Evolutionary conservation across 495 filamentous ascomycete genomes (phyloP), one percentile per base, ranked within the genome.

Genomic region (Podospora didyma): DNA sequence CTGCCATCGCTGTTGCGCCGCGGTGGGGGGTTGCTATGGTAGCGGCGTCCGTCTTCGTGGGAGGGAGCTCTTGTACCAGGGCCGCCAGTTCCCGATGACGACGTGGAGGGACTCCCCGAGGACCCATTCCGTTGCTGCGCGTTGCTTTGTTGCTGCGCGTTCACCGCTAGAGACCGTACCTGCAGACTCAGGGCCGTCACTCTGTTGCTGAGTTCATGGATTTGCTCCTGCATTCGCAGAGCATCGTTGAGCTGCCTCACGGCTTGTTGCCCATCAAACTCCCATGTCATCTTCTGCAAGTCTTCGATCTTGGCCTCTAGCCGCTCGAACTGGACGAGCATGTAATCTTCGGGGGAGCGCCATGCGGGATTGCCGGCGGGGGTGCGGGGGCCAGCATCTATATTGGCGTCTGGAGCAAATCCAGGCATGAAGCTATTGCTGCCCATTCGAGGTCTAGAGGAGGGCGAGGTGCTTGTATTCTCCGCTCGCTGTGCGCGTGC

Each of bases 141-240:
- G 0, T 62, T 49, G 35, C 42, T 65, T 26, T 67, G 66, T 21
- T 68, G 58, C 51, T 65, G 61, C 20, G 63, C 51, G 35, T 74
- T 79, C 75, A 82, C 52, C 82, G 66, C 79, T 79, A 83, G 21
- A 73, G 39, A 42, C 39, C 39, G 70, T 14, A 80, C 77, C 54
- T 83, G 79, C 79, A 82, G 80, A 35, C 73, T 71, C 12, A 80
- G 66, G 11, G 79, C 74, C 9, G 75, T 74, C 39, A 80, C 69
- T n/a, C 68, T 77, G 61, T 73, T 80, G 34, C 71, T 69, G 26
- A 83, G 67, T 54, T 83, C 79, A n/a, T 69, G 69, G 2, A 83
- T 67, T 53, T 82, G 77, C 31, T 81, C 76, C 49, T 77, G 77
- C 53, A 82, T 69, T 10, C 71, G 73, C 24, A 78, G 65, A 7